phyloP scores from a whole-genome alignment of 768 basidiomycete species.

The Boletus patriciae region DNA sequence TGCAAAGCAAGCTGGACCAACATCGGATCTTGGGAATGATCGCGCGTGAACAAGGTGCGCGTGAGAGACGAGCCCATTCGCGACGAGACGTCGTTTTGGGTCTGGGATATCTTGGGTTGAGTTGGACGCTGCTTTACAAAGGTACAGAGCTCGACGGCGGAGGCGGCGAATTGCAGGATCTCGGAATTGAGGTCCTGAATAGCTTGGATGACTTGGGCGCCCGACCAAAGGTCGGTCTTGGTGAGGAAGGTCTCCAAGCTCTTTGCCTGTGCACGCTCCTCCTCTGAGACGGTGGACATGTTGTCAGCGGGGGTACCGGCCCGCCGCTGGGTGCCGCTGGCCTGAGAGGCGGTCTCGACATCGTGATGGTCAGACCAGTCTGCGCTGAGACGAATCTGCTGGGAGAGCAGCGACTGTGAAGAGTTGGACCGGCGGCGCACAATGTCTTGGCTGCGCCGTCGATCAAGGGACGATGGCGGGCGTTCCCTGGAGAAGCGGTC shows the following conservation, averaged over 20 bases:
- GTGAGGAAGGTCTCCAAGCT: conserved; percentile 69
- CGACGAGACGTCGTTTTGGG: conserved; percentile 57
- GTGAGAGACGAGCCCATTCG: conserved; percentile 65
- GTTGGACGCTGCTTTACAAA: conserved; percentile 46
- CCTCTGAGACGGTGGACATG: conserved; percentile 40
- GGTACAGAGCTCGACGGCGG: conserved; percentile 66
- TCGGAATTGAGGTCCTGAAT: conserved; percentile 80
- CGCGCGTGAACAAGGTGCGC: conserved; percentile 57
- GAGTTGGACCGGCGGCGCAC: conserved; percentile 32
- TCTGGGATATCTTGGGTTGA: conserved; percentile 46
- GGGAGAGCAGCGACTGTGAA: conserved; percentile 29
- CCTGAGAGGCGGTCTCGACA: conserved; percentile 16
- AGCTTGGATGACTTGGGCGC: conserved; percentile 74
- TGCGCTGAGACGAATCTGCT: conserved; percentile 32
- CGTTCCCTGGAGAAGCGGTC: conserved; percentile 25
- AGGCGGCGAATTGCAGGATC: conserved; percentile 76
- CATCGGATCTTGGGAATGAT: conserved; percentile 74
- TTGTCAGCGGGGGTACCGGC: conserved; percentile 20
- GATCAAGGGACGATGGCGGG: conserved; percentile 23
- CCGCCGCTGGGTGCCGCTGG: conserved; percentile 14
- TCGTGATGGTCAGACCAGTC: conserved; percentile 34
- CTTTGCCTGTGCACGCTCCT: conserved; percentile 57
- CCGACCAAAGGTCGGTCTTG: conserved; percentile 72
- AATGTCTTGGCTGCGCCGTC: conserved; percentile 31
- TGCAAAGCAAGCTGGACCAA: conserved; percentile 77